phyloP scores from a whole-genome alignment of 305 asterid species.

The Caryopteris hybrid region DNA sequence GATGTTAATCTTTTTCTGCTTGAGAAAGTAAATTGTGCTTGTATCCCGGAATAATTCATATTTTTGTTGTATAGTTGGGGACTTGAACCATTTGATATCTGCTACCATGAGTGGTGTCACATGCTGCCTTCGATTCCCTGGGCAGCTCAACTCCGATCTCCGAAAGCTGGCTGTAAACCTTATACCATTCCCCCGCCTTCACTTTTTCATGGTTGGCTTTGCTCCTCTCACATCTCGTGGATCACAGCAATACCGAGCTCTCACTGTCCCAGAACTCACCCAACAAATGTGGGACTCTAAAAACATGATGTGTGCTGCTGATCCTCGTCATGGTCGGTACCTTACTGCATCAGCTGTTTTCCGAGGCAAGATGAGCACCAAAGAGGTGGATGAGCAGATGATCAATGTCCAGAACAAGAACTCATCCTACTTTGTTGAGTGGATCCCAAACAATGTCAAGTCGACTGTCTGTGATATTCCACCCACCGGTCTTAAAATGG shows the following conservation, averaged over 20 bases:
- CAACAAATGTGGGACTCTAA: no score
- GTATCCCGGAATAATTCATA: not conserved
- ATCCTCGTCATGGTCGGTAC: no score
- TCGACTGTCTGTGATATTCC: conserved; percentile 36
- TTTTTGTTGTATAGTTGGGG: conserved; percentile 21
- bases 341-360: no score
- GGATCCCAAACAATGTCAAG: conserved; percentile 34
- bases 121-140: conserved; percentile 44
- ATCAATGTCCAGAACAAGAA: conserved; percentile 34
- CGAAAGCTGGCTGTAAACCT: conserved; percentile 38
- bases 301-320: no score
- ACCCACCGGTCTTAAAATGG: conserved; percentile 47
- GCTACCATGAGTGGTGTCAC: conserved; percentile 45
- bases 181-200: conserved; percentile 39
- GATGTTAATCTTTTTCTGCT: not conserved
- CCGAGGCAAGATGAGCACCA: no score
- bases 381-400: conserved; percentile 30
- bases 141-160: conserved; percentile 38
- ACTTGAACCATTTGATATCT: conserved; percentile 39
- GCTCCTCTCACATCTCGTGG: conserved; percentile 42
- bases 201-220: conserved; percentile 43
- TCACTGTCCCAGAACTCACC: no score
- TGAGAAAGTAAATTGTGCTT: not conserved
- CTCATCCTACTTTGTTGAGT: conserved; percentile 35
- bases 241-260: conserved; percentile 37